Evolutionary conservation across 2,329 filamentous ascomycete species (phyloP).

Genomic region (Calycina herbarum): DNA sequence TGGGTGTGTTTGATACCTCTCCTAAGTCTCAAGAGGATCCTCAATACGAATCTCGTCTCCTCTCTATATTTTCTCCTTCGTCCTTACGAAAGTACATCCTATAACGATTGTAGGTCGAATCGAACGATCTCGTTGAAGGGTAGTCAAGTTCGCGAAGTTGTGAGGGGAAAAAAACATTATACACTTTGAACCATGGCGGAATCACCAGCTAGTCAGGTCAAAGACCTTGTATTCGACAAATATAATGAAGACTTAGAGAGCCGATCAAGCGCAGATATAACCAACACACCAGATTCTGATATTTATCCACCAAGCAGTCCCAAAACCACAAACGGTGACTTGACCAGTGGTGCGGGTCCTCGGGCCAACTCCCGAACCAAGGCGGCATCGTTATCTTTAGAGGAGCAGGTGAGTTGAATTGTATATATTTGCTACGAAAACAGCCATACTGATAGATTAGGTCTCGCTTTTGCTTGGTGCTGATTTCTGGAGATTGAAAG

Average conservation of each 20-base stretch:
- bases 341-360: conserved; percentile 22
- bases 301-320: conserved; percentile 32
- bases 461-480: conserved; percentile 60
- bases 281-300: conserved; percentile 33
- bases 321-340: conserved; percentile 21
- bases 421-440: neutral
- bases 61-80: neutral
- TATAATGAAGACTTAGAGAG: conserved; percentile 28
- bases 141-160: neutral
- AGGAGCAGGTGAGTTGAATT: conserved; percentile 35
- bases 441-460: conserved; percentile 38
- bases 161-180: neutral
- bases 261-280: conserved; percentile 28
- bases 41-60: neutral
- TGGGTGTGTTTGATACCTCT: neutral
- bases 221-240: conserved; percentile 32
- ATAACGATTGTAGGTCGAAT: neutral
- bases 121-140: neutral
- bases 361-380: conserved; percentile 28
- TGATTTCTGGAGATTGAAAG: conserved; percentile 70
- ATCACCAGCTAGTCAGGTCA: conserved; percentile 30
- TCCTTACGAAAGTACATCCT: neutral
- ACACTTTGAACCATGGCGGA: conserved; percentile 18
- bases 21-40: neutral
- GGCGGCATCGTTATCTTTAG: conserved; percentile 34